Base-by-base conservation (phyloP, 2,329 filamentous ascomycete genomes). In the Hypoxylon sp. region DNA sequence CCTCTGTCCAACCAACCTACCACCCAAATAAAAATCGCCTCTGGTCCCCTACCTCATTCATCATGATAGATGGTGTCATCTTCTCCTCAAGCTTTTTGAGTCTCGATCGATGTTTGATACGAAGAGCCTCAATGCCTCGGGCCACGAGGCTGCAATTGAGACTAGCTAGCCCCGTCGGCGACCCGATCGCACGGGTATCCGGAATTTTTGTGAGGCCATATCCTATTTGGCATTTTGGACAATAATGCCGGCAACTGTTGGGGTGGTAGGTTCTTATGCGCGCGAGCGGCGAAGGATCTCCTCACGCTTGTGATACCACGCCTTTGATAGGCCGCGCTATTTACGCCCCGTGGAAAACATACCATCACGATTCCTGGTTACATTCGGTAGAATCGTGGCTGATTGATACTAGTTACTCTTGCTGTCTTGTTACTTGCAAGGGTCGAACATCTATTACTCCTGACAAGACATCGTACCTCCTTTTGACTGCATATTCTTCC, bases 211-310 rank as follows among this genome's bases (percentile, higher is more conserved):
- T 58, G 56, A 54, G 61, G 60, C 40, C 59, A 58, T 49, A 58
- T 49, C 37, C 42, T 31, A 56, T 51, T 49, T 61, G 61, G 64
- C 46, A 25, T 58, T 64, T 48, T 66, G 8, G 49, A 57, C 40
- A 51, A 14, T n/a, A 20, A 22, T 64, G 61, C 61, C 62, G 64
- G 64, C 59, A 68, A 61, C 57, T 30, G 30, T 64, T 57, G 58
- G 56, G 51, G 48, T 64, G 59, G 46, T 66, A 67, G 48, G 55
- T 53, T 64, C 31, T 64, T 67, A 70, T 70, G 69, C 67, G 61
- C 60, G 55, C 64, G 57, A 61, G 65, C 66, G 66, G 70, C 65
- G 68, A 67, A 69, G 65, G 63, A 68, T 70, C 48, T 59, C 60
- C 54, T 66, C 61, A 60, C 61, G 65, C 57, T 62, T 63, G 67